Evolutionary conservation across 2,329 filamentous ascomycete genomes (phyloP).

Genomic region (Elsinoe necatrix): DNA sequence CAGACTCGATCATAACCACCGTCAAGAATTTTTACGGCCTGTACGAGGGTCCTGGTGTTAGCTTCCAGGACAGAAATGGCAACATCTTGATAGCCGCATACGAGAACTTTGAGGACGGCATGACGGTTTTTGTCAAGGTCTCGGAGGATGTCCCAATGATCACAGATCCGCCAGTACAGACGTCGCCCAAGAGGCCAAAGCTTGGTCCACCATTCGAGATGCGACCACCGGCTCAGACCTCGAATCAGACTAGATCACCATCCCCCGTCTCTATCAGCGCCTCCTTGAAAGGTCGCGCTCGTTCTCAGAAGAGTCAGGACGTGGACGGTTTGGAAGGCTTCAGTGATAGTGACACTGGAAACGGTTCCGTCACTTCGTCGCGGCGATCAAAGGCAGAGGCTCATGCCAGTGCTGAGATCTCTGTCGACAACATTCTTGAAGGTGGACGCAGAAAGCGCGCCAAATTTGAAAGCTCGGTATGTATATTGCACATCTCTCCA

Average conservation of each 20-base stretch:
- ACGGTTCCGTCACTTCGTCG: constrained; percentile 61
- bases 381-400: constrained; percentile 73
- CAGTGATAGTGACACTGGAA: constrained; percentile 78
- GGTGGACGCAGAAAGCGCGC: constrained; percentile 90
- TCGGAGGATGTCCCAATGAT: constrained; percentile 26
- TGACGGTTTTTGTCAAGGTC: constrained; percentile 78
- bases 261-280: constrained; percentile 66
- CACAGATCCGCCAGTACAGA: constrained; percentile 34
- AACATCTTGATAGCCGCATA: constrained; percentile 91
- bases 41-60: constrained; percentile 77
- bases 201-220: constrained; percentile 57
- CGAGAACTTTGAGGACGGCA: constrained; percentile 88
- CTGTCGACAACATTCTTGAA: constrained; percentile 95
- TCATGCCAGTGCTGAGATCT: constrained; percentile 92
- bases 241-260: constrained; percentile 47
- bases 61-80: constrained; percentile 84
- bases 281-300: constrained; percentile 51
- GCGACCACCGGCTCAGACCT: constrained; percentile 50
- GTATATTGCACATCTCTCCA: constrained; percentile 29
- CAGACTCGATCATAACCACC: constrained; percentile 93
- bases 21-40: constrained; percentile 99
- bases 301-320: constrained; percentile 47
- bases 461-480: constrained; percentile 94
- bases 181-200: constrained; percentile 47
- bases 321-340: constrained; percentile 62